phyloP scores from a whole-genome alignment of 495 filamentous ascomycete genomes.

The Hypoxylon subgilvum region DNA sequence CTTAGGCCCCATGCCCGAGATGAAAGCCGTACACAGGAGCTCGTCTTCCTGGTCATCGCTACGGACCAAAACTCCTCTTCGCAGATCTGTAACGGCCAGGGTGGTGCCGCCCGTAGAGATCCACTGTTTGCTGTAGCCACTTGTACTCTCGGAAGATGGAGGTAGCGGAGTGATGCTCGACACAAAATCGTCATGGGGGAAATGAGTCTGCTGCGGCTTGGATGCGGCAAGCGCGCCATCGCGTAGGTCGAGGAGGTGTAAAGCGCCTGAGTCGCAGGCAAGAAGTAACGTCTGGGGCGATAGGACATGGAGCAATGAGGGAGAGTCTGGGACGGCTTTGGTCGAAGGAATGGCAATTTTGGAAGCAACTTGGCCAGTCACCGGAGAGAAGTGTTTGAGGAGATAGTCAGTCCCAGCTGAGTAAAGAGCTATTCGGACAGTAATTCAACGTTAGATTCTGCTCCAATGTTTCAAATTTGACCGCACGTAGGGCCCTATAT shows the following conservation, averaged over 20 bases:
- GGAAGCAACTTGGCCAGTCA: slow-evolving; percentile 79
- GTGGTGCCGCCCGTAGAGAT: slow-evolving; percentile 89
- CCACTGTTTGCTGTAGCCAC: slow-evolving; percentile 89
- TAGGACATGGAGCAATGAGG: slow-evolving; percentile 78
- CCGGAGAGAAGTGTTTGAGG: slow-evolving; percentile 81
- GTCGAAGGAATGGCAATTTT: slow-evolving; percentile 70
- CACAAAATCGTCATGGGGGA: slow-evolving; percentile 90
- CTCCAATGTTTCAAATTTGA: background rate
- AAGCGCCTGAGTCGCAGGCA: slow-evolving; percentile 83
- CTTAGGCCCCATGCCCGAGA: slow-evolving; percentile 66
- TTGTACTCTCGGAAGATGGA: slow-evolving; percentile 74
- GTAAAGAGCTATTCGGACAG: slow-evolving; percentile 67
- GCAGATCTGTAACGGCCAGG: slow-evolving; percentile 83
- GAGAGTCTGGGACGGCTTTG: slow-evolving; percentile 61
- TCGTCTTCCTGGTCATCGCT: slow-evolving; percentile 96
- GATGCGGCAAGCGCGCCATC: slow-evolving; percentile 61
- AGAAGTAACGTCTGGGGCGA: slow-evolving; percentile 88
- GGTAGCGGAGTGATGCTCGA: slow-evolving; percentile 87
- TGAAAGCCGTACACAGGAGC: slow-evolving; percentile 76
- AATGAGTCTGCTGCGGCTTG: slow-evolving; percentile 76
- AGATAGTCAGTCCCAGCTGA: slow-evolving; percentile 89
- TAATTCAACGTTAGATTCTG: slow-evolving; percentile 19
- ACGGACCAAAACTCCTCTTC: slow-evolving; percentile 77
- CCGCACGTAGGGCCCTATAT: background rate
- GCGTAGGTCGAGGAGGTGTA: slow-evolving; percentile 91